A percentile compares a stretch with the other conserved stretches of the same genome.
Evolutionary conservation across 202 grass and related monocot species (phyloP).

Genomic region (Eragrostis tef): DNA sequence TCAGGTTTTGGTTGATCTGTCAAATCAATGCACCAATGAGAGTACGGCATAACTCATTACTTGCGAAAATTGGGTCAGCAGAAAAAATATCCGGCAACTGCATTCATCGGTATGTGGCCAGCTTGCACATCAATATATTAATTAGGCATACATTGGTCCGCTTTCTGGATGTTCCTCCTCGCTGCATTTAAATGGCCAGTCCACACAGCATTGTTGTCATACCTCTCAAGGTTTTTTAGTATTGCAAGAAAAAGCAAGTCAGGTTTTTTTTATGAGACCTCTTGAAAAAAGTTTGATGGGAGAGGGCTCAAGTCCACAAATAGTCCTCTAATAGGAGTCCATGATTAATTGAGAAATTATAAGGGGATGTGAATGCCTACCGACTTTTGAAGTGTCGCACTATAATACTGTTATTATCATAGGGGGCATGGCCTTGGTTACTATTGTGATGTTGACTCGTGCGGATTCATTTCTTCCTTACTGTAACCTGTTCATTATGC

Average conservation of each 20-base stretch:
- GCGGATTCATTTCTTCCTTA: neutral
- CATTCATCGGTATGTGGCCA: neutral
- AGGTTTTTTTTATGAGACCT: neutral
- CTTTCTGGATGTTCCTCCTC: neutral
- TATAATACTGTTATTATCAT: constrained; percentile 16
- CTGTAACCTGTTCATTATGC: constrained; percentile 15
- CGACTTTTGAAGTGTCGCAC: neutral
- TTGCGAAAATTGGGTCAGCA: neutral
- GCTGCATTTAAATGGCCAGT: constrained; percentile 39
- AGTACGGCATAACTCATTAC: neutral
- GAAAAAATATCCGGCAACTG: constrained; percentile 8
- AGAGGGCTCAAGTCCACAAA: neutral
- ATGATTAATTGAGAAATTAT: constrained; percentile 22
- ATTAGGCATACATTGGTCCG: constrained; percentile 32
- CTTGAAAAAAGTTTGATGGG: neutral
- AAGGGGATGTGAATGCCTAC: neutral
- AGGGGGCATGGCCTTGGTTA: neutral
- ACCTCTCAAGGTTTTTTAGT: constrained; percentile 20
- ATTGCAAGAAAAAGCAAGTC: neutral
- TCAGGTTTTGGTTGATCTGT: constrained; percentile 20
- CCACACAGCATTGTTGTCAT: constrained; percentile 21
- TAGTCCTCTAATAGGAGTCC: neutral
- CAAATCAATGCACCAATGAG: constrained; percentile 17
- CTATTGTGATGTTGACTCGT: neutral
- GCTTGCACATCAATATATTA: constrained; percentile 18